Evolutionary conservation across 1,284 basidiomycete species (phyloP), one percentile per base, ranked within the genome.

Genomic region (Marasmius oreades): DNA sequence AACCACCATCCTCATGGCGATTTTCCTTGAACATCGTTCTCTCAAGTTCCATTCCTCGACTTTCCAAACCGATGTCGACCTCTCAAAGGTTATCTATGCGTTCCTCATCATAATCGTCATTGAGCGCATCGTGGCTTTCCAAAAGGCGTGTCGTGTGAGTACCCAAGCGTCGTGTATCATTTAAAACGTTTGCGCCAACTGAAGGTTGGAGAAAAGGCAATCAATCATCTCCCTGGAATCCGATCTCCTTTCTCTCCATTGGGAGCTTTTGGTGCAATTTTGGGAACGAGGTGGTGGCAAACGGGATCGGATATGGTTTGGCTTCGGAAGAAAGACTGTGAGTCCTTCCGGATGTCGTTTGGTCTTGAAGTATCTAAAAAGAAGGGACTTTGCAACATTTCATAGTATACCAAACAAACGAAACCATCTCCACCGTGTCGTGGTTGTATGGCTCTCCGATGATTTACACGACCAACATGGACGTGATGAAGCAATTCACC

Each of bases 181-280:
- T 42, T 14, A 11, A 42, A 16, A 2, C 2, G 39, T 8, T 5
- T 42, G 3, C 2, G 2, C 20, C n/a, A n/a, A 16, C 14, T 42
- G 3, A 16, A 7, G 16, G 14, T 16, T 11, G 28, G 5, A 10
- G 5, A 31, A 36, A 16, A 63, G 61, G 16, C 45, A 20, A 58
- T 66, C 1, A 56, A 62, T 24, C 52, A 62, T 58, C 56, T 66
- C 20, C 66, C 63, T 22, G 67, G 67, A 20, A 59, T 61, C 46
- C 59, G 63, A 34, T 64, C 67, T 24, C 59, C 67, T n/a, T 65
- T 70, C 46, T 57, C 61, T 6, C 68, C 68, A 8, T 44, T 65
- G 2, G 63, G 61, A 5, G 44, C 65, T 37, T 56, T 66, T 23
- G 66, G 65, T 8, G 64, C 62, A n/a, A 31, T 66, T 16, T 34